Percentiles rank a stretch among this genome's conserved stretches.
Conservation (phyloP, 2,329 filamentous ascomycete genomes). For the Davidsoniella eucalypti region DNA sequence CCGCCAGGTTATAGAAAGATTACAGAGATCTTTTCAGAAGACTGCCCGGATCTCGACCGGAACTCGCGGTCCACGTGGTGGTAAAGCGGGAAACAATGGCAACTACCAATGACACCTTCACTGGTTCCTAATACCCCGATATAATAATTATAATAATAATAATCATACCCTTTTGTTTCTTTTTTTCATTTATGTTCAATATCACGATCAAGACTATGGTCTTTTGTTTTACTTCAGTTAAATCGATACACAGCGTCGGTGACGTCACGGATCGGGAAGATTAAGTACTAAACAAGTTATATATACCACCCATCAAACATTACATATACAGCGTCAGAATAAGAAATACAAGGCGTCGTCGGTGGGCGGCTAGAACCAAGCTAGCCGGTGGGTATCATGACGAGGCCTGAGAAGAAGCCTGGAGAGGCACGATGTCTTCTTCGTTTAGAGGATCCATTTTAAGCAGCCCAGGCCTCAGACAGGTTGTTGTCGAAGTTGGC, state of each 20-base stretch:
- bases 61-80: neutral
- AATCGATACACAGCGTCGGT: too few relatives aligned
- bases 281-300: neutral
- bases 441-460: neutral
- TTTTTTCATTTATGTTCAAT: neutral
- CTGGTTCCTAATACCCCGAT: neutral
- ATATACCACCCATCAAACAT: neutral
- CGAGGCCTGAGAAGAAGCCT: too few relatives aligned
- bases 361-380: neutral
- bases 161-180: neutral
- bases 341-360: neutral
- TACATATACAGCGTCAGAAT: too few relatives aligned
- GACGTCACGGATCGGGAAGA: too few relatives aligned
- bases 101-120: neutral
- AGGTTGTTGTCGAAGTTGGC: constrained; percentile 17
- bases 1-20: constrained; percentile 32
- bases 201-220: too few relatives aligned
- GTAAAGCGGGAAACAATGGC: neutral
- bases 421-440: too few relatives aligned
- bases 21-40: constrained; percentile 19
- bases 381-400: too few relatives aligned
- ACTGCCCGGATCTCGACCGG: constrained; percentile 6
- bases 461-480: constrained; percentile 8
- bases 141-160: too few relatives aligned
- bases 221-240: too few relatives aligned